These are phyloP conservation scores for Flaveria floridana DNA, from an alignment of 140 eudicot species.

Conservation along the genomic window DNA sequence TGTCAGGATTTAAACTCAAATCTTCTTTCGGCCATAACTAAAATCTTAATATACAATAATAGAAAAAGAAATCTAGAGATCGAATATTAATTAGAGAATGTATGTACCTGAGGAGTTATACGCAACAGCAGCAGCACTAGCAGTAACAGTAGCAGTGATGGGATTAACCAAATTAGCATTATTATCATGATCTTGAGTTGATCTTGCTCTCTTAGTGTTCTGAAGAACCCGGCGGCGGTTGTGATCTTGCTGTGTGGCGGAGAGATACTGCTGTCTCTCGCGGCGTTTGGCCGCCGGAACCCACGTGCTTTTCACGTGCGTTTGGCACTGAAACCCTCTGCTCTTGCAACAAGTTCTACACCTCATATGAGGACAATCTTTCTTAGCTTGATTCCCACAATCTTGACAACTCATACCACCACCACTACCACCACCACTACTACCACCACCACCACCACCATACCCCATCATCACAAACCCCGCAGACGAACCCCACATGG, in stretches of 20 bases:
- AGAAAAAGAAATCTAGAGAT: background rate
- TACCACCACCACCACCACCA: conserved; percentile 28
- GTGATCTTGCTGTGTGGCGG: conserved; percentile 37
- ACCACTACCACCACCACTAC: conserved; percentile 32
- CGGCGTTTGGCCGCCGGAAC: conserved; percentile 88
- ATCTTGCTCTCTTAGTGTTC: conserved; percentile 32
- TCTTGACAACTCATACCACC: conserved; percentile 78
- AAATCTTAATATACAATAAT: background rate
- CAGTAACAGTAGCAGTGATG: conserved; percentile 18
- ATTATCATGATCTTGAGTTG: conserved; percentile 35
- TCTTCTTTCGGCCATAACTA: too few species aligned
- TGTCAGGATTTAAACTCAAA: too few species aligned
- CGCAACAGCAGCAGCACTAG: background rate
- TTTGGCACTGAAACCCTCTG: conserved; percentile 76
- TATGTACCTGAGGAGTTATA: conserved; percentile 34
- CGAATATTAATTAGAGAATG: background rate
- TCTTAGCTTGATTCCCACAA: conserved; percentile 96
- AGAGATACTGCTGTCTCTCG: conserved; percentile 62
- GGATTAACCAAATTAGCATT: conserved; percentile 24
- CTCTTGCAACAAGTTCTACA: conserved; percentile 96
- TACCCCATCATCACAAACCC: conserved; percentile 55
- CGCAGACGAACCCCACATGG: conserved; percentile 37
- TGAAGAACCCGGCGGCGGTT: conserved; percentile 23
- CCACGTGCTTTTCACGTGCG: conserved; percentile 94
- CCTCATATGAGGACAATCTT: conserved; percentile 82